Base-by-base conservation (phyloP, 345 rosid genomes). In the Citrus hindsii region DNA sequence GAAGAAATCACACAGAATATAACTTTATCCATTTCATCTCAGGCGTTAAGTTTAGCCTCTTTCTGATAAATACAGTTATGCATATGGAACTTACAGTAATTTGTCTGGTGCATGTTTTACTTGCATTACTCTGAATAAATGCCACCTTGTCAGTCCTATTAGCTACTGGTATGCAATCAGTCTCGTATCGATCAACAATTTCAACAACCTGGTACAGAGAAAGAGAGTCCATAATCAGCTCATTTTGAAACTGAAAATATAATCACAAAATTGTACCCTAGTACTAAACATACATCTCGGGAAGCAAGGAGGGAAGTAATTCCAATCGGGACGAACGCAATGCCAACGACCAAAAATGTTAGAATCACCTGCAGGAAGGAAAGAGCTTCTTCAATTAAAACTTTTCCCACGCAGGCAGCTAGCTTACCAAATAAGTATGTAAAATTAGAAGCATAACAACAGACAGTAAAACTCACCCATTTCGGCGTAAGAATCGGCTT, bases 401-500 rank as follows among this genome's bases (percentile, higher is more conserved):
- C 28, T 22, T 46, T 38, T 67, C 24, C 59, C 7, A 7, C 5
- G 6, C 21, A 30, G 12, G 24, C 13, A 8, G 46, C 22, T 74
- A 60, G 38, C 67, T 19, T 68, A 24, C 9, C 61, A 61, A 59
- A 14, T 28, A 22, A n/a, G 7, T 24, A 7, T 14, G 9, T 2
- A 72, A 48, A 6, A 64, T 63, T 64, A 64, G 40, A 64, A 32
- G 68, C 24, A 64, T 19, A 32, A 32, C n/a, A 30, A 4, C 16
- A 27, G 62, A 1, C n/a, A 46, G 0, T 28, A 40, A 37, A 81
- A 66, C 86, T 84, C 83, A 95, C 99, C 99, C 98, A 96, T 82
- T 88, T 71, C 24, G 98, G 99, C 1, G 98, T 96, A 28, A 96
- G 98, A 80, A 96, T 96, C 28, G 99, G 99, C 84, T 96, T 96